Evolutionary conservation across 148 eudicot species (phyloP), one percentile per base, ranked within the genome.

Genomic region (Polygonum aviculare): DNA sequence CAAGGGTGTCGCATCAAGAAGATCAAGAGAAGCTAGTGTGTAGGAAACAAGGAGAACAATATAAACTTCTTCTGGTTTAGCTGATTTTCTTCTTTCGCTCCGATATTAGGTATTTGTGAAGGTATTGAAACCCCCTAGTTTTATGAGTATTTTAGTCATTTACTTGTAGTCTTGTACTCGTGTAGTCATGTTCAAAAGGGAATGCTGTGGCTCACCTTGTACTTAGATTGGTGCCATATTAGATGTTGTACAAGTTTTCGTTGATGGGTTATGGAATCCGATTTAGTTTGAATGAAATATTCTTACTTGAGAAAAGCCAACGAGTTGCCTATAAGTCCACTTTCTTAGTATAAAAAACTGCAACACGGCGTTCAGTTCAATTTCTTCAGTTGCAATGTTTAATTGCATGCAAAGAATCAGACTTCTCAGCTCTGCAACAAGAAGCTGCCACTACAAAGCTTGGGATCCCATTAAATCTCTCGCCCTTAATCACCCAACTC

Each of bases 401-500:
- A 19, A 16, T 33, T 38, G 45, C 72, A 67, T 67, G 11, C 19
- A 4, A 11, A 36, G 72, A 67, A 35, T 67, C 72, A 67, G 72
- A 36, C 38, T 36, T 67, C 72, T 35, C 2, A 67, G 72, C 72
- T 67, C 72, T 4, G 72, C 72, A 67, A 67, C 72, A 67, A 67
- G 72, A 36, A 36, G 72, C 40, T 31, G 44, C 19, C 72, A 36
- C 11, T 36, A 31, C 72, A 67, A 36, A 36, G 44, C 19, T 12
- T 79, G 81, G 74, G 81, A 79, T 33, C 81, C 78, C 5, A 51
- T 38, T 12, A 15, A 50, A 22, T 75, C 74, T 38, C 78, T 79
- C 18, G 35, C 69, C 74, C 81, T 79, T 38, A 79, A 74, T 16
- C 81, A 79, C 69, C 78, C 81, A 51, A 79, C 78, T 12, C 81